Base-by-base conservation (phyloP, 257 asterid genomes). In the Nicotiana attenuata region DNA sequence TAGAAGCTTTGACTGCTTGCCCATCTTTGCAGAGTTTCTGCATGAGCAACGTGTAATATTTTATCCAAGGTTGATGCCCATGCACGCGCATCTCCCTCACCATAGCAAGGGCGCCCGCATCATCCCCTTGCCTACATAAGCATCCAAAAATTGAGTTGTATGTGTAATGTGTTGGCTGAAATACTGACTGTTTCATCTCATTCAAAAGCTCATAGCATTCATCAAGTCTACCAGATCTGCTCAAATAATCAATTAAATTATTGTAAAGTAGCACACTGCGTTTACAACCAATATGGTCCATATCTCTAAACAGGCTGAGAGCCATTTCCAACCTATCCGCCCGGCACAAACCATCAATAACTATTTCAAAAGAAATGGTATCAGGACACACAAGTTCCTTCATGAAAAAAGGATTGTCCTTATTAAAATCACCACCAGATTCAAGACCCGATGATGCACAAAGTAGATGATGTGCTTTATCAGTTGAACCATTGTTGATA, bases 61-160 rank as follows among this genome's bases (percentile, higher is more conserved):
- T 95, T 85, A 95, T 95, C 99, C 99, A 95, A 28, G 99, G 99
- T 80, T 85, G 90, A 75, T 90, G 90, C 85, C 99, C 97, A 69
- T 83, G 57, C 50, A 57, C 81, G 69, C 97, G 96, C 96, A 95
- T 93, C 86, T 90, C 93, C 88, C 81, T 89, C 79, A 93, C 78
- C 71, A 95, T 79, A 81, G 84, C 84, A 83, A 93, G 90, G 81
- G 95, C 94, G 53, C 90, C 92, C 60, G 31, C 83, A 78, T 86
- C 88, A 86, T 95, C 95, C 61, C 64, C 85, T 84, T 83, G 86
- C 82, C 91, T 87, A 79, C 99, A 95, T 69, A 93, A 87, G 91
- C 97, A 91, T 84, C 94, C 92, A 81, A 93, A 87, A 83, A 95
- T 90, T 84, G 97, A 91, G 81, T 93, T 95, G 88, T 87, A 89